Percentiles rank a stretch among this genome's conserved stretches.
Conservation (phyloP, 1,139 yeast genomes). For the Yamadazyma pseudoaaseri region DNA sequence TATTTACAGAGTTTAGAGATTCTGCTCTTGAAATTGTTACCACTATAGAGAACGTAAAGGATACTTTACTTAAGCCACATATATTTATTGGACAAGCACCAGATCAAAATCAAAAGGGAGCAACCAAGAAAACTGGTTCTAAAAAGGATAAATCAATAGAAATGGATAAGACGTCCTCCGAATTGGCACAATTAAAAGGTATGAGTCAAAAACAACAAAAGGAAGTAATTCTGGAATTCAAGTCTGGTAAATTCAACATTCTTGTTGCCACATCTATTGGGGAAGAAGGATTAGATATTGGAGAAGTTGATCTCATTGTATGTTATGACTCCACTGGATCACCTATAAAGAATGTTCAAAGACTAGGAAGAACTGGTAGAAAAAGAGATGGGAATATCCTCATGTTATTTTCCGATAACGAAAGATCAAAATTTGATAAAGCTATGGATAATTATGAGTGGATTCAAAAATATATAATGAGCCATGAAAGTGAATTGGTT, state of each 20-base stretch:
- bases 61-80: constrained; percentile 59
- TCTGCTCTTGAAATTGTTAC: constrained; percentile 86
- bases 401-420: constrained; percentile 76
- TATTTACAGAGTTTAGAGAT: constrained; percentile 85
- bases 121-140: constrained; percentile 22
- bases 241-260: constrained; percentile 67
- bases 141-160: constrained; percentile 12
- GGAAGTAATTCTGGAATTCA: constrained; percentile 71
- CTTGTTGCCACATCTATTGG: constrained; percentile 97
- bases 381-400: constrained; percentile 84
- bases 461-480: constrained; percentile 65
- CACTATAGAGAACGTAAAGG: constrained; percentile 44
- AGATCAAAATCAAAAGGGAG: constrained; percentile 21
- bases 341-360: constrained; percentile 88
- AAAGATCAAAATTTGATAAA: constrained; percentile 73
- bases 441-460: constrained; percentile 83
- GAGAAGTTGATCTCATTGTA: constrained; percentile 91
- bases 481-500: constrained; percentile 35
- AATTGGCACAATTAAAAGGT: constrained; percentile 52
- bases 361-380: constrained; percentile 99
- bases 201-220: constrained; percentile 76
- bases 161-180: constrained; percentile 41
- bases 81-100: constrained; percentile 87
- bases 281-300: constrained; percentile 97
- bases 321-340: constrained; percentile 93